phyloP scores from a whole-genome alignment of 2,329 filamentous ascomycete species.

The Penicillium sp. region DNA sequence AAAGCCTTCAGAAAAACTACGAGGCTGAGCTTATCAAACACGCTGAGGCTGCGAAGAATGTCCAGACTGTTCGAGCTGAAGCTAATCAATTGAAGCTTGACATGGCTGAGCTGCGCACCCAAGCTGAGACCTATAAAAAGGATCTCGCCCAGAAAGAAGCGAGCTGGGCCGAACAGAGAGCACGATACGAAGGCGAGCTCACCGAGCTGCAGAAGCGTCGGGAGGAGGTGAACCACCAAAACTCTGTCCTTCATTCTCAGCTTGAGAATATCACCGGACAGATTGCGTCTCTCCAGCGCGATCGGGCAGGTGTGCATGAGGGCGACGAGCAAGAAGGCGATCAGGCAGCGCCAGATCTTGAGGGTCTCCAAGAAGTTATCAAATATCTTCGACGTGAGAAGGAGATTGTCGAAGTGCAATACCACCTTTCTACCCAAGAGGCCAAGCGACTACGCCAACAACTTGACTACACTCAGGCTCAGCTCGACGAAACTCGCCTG shows the following conservation, averaged over 20 bases:
- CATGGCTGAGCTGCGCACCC: constrained; percentile 70
- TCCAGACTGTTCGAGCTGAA: constrained; percentile 77
- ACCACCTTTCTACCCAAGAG: constrained; percentile 85
- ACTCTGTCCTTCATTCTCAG: constrained; percentile 85
- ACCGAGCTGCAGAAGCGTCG: constrained; percentile 74
- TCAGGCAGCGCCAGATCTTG: constrained; percentile 57
- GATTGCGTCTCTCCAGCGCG: constrained; percentile 77
- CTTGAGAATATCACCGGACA: constrained; percentile 81
- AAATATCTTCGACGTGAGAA: constrained; percentile 91
- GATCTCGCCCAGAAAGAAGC: constrained; percentile 77
- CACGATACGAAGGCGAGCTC: constrained; percentile 81
- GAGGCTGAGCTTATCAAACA: constrained; percentile 94
- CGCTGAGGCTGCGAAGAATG: constrained; percentile 84
- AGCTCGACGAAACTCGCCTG: constrained; percentile 84
- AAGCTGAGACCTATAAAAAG: constrained; percentile 82
- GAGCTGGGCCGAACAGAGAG: constrained; percentile 82
- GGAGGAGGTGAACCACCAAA: constrained; percentile 84
- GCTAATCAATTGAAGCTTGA: constrained; percentile 81
- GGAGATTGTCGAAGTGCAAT: constrained; percentile 96
- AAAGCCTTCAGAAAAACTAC: constrained; percentile 91
- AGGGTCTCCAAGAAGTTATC: constrained; percentile 86
- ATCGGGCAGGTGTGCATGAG: constrained; percentile 62
- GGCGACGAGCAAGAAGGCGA: constrained; percentile 50
- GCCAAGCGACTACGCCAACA: constrained; percentile 86
- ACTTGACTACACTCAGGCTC: constrained; percentile 79